A percentile compares a stretch with the other conserved stretches of the same genome.
phyloP scores from a whole-genome alignment of 106 monocot genomes.

The Posidonia australis region DNA sequence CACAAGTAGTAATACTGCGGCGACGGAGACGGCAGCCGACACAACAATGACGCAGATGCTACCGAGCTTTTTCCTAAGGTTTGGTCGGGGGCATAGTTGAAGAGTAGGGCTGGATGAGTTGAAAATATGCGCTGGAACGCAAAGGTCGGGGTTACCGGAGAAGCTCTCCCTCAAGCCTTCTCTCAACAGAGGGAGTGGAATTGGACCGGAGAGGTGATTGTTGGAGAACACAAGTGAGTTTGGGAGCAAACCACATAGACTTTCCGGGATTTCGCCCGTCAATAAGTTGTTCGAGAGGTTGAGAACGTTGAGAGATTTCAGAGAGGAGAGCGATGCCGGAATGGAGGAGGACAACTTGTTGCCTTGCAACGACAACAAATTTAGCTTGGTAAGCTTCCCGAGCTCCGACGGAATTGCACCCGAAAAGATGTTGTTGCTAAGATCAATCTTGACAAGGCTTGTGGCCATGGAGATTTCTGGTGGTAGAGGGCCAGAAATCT shows the following conservation, averaged over 20 bases:
- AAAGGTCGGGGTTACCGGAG: constrained; percentile 64
- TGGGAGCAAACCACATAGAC: constrained; percentile 64
- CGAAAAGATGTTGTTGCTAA: constrained; percentile 66
- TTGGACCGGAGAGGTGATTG: constrained; percentile 67
- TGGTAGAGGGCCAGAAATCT: constrained; percentile 51
- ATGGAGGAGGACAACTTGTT: constrained; percentile 63
- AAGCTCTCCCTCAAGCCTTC: constrained; percentile 74
- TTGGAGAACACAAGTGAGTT: constrained; percentile 90
- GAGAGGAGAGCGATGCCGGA: constrained; percentile 49
- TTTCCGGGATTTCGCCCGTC: constrained; percentile 70
- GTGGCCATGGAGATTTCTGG: constrained; percentile 39
- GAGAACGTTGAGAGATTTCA: constrained; percentile 76
- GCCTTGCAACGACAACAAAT: constrained; percentile 63
- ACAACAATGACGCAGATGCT: constrained; percentile 46
- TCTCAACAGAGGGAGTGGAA: constrained; percentile 64
- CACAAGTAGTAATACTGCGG: constrained; percentile 31
- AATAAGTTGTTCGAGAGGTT: constrained; percentile 85
- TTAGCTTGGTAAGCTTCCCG: constrained; percentile 42
- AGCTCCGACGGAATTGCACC: constrained; percentile 66
- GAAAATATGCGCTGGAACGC: constrained; percentile 28
- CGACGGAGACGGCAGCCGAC: constrained; percentile 16
- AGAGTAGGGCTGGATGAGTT: constrained; percentile 31
- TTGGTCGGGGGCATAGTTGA: constrained; percentile 38
- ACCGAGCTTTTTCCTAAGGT: constrained; percentile 23
- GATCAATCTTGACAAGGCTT: constrained; percentile 69